A percentile compares a stretch with the other conserved stretches of the same genome.
These are phyloP conservation scores for Eruca vesicaria DNA, from an alignment of 441 rosid species.

Conservation along the genomic window DNA sequence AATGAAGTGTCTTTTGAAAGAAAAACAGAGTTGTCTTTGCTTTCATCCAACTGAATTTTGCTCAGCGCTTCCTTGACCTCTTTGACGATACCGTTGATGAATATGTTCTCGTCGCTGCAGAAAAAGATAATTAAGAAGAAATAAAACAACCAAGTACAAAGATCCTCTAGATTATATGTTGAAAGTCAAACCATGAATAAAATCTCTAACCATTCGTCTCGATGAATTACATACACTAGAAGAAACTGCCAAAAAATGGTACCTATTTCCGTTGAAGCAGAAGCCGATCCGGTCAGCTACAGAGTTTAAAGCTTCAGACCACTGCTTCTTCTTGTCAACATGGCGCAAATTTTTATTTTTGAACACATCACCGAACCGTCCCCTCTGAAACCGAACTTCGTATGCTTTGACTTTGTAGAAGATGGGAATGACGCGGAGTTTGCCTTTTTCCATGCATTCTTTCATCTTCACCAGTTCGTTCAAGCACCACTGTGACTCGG, in stretches of 20 bases:
- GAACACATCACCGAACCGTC: neutral
- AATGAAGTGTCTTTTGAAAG: neutral
- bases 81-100: neutral
- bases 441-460: neutral
- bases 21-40: neutral
- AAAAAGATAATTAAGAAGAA: neutral
- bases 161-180: neutral
- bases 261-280: neutral
- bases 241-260: neutral
- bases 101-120: neutral
- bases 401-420: neutral
- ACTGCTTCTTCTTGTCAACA: neutral
- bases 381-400: neutral
- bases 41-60: neutral
- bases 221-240: neutral
- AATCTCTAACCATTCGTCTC: neutral
- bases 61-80: neutral
- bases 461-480: neutral
- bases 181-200: neutral
- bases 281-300: neutral
- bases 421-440: neutral
- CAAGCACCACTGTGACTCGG: neutral
- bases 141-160: neutral
- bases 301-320: neutral
- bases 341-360: neutral